Base-by-base conservation (phyloP, 306 rosid genomes). In the Quercus berberidifolia region DNA sequence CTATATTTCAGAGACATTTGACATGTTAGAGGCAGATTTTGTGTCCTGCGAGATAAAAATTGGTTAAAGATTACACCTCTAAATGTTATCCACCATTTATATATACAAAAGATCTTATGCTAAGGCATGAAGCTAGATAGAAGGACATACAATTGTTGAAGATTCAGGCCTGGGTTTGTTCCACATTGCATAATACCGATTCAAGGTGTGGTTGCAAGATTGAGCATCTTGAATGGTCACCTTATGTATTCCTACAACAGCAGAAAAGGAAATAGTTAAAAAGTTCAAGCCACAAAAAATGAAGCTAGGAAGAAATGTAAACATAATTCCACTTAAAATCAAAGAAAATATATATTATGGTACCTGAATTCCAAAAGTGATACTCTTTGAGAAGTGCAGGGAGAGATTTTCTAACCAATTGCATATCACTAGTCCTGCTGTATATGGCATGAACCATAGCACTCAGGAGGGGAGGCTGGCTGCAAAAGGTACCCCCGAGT, bases 401-500 rank as follows among this genome's bases (percentile, higher is more conserved):
- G n/a, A 95, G 92, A 52, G 94, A 78, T 51, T 78, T 90, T 69
- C 83, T 83, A 74, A 89, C 90, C 25, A 95, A 82, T 79, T 91
- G 89, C 18, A 83, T 15, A 59, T 93, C 94, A 10, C 88, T 88
- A 1, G 96, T 95, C 75, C 81, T 81, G 69, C 54, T 23, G 85
- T 85, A 93, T 83, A 93, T 89, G 78, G 90, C 96, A 64, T 80
- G 81, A 75, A 95, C 87, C 97, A 95, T 95, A 60, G 97, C 89
- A 26, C 99, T 95, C 65, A 95, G 85, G 74, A 95, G 93, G 8
- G 98, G 99, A 83, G 99, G 99, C 89, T 95, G 96, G 88, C 99
- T 95, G 90, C 83, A 82, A 87, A 79, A 62, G 33, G 62, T 79
- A 81, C 19, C 28, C 46, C 76, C 56, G 79, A 75, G 59, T 51